Base-by-base conservation (phyloP, 139 green algal species). In the Spirogloea muscicola region DNA sequence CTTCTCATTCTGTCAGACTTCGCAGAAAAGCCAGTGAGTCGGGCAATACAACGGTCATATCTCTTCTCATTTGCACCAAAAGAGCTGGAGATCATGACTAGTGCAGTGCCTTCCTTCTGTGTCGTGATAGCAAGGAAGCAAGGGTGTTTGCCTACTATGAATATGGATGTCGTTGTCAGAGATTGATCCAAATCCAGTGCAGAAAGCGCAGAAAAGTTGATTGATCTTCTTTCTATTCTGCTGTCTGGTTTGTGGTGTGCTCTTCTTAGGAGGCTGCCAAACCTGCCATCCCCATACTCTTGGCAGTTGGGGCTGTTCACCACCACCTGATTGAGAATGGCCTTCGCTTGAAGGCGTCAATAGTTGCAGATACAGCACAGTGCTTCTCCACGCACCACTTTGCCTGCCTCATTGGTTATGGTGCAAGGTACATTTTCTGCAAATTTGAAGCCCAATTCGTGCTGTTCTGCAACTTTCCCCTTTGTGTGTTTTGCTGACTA, bases 221-320 rank as follows among this genome's bases (percentile, higher is more conserved):
- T n/a, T n/a, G n/a, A n/a, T n/a, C n/a, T n/a, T n/a, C n/a, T n/a
- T n/a, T n/a, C n/a, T n/a, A n/a, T n/a, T n/a, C n/a, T n/a, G n/a
- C n/a, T n/a, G n/a, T n/a, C n/a, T n/a, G n/a, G n/a, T n/a, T n/a
- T n/a, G n/a, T n/a, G n/a, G n/a, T n/a, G n/a, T n/a, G n/a, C n/a
- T n/a, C n/a, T n/a, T n/a, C n/a, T n/a, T n/a, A 81, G 66, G 75
- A 82, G 25, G 69, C 31, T 16, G 43, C 41, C 40, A 49, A 59
- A 33, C 60, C 58, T 43, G 74, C 68, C 18, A 96, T 99, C 79
- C 93, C 94, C 27, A 83, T 88, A 29, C 87, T 99, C 71, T 84
- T 98, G 65, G 93, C 91, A 0, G 87, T 91, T 3, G 94, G 94
- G 18, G 91, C 94, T 0, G 91, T 98, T 60, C 94, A 99, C 85